Percentiles rank a stretch among this genome's conserved stretches.
These are phyloP conservation scores for Cardiospermum halicacabum DNA, from an alignment of 345 rosid genomes.

Conservation along the genomic window DNA sequence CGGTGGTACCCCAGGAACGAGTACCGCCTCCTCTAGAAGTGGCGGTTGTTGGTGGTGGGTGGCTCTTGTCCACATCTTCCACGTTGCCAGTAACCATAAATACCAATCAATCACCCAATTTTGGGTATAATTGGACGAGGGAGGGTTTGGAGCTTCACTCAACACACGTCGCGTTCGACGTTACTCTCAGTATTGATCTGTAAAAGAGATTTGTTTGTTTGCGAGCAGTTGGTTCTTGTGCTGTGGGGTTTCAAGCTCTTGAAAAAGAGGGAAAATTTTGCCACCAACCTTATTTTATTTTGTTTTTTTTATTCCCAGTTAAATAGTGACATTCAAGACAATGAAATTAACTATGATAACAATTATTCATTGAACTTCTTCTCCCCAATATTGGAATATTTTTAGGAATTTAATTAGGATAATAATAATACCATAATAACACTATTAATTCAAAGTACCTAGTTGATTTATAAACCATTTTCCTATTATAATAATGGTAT, in stretches of 20 bases:
- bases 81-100: constrained; percentile 47
- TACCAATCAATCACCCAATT: constrained; percentile 11
- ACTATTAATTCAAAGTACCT: no score
- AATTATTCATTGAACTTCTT: no score
- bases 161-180: no score
- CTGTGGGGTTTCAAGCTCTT: not conserved
- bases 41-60: constrained; percentile 17
- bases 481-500: no score
- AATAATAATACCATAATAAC: no score
- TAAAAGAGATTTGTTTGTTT: not conserved
- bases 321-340: not conserved
- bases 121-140: not conserved
- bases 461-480: no score
- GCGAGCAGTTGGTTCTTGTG: no score
- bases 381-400: no score
- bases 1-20: constrained; percentile 79
- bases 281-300: no score
- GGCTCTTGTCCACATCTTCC: constrained; percentile 49
- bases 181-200: constrained; percentile 5
- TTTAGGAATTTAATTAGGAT: no score
- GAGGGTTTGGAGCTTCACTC: not conserved
- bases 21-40: constrained; percentile 40
- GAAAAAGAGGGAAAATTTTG: constrained; percentile 16
- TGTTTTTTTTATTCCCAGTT: no score
- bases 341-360: no score